These are phyloP conservation scores for Globisporangium splendens DNA, from an alignment of 352 stramenopile genomes.

Conservation along the genomic window DNA sequence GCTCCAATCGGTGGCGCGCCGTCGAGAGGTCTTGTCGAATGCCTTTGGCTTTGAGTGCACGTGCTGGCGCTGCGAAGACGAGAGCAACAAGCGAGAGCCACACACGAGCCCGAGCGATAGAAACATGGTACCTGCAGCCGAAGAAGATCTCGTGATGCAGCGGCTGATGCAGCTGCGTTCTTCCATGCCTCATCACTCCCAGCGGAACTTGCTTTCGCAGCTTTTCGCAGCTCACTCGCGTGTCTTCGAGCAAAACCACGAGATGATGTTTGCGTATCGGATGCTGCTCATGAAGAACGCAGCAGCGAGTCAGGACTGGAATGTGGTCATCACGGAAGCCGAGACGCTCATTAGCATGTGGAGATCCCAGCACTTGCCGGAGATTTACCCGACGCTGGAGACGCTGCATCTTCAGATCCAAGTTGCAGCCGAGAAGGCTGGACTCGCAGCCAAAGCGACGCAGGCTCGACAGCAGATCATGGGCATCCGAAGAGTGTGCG, in stretches of 20 bases:
- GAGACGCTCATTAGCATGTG: slow-evolving; percentile 35
- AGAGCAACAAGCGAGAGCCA: slow-evolving; percentile 2
- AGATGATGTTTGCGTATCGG: slow-evolving; percentile 37
- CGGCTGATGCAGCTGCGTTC: slow-evolving; percentile 27
- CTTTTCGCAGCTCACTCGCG: slow-evolving; percentile 1
- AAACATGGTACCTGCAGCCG: neutral
- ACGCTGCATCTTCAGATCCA: slow-evolving; percentile 50
- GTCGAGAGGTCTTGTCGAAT: slow-evolving; percentile 28
- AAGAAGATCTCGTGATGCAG: slow-evolving; percentile 18
- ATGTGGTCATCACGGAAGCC: slow-evolving; percentile 22
- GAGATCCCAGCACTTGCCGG: slow-evolving; percentile 23
- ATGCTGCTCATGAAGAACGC: slow-evolving; percentile 42
- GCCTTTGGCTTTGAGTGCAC: slow-evolving; percentile 55
- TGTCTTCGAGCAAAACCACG: slow-evolving; percentile 21
- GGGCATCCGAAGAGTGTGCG: slow-evolving; percentile 27
- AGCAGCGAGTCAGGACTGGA: slow-evolving; percentile 21
- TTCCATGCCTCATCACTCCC: slow-evolving; percentile 14
- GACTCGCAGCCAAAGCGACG: slow-evolving; percentile 13
- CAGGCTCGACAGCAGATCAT: slow-evolving; percentile 11
- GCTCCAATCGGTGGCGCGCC: slow-evolving; percentile 26
- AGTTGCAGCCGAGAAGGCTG: slow-evolving; percentile 28
- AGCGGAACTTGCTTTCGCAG: slow-evolving; percentile 2
- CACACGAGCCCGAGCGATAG: neutral
- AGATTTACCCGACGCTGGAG: slow-evolving; percentile 38
- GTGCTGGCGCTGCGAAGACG: slow-evolving; percentile 37